phyloP scores from a whole-genome alignment of 805 yeast genomes.

The Hanseniaspora lindneri region DNA sequence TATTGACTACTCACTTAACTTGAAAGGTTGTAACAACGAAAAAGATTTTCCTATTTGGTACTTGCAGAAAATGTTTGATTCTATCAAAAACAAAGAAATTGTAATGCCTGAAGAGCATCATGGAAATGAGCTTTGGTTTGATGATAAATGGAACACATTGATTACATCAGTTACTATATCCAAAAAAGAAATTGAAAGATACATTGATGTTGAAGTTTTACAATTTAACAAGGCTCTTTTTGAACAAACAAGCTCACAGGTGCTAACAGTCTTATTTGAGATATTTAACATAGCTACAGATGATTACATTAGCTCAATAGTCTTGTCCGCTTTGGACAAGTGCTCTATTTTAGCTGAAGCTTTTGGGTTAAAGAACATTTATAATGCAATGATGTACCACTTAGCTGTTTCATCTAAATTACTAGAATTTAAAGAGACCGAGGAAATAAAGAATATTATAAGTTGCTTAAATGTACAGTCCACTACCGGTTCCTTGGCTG shows the following conservation, averaged over 20 bases:
- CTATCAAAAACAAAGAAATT: constrained; percentile 76
- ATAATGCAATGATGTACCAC: constrained; percentile 55
- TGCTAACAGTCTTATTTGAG: constrained; percentile 60
- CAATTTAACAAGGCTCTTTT: constrained; percentile 67
- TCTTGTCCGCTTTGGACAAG: constrained; percentile 80
- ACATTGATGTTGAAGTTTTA: constrained; percentile 27
- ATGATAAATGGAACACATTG: constrained; percentile 68
- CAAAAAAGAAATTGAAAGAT: constrained; percentile 23
- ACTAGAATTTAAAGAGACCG: constrained; percentile 27
- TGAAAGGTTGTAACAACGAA: constrained; percentile 66
- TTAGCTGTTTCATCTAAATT: constrained; percentile 62
- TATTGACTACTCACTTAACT: constrained; percentile 66
- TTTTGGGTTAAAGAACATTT: constrained; percentile 43
- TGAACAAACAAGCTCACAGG: constrained; percentile 45
- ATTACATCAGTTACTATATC: constrained; percentile 34
- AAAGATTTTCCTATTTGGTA: constrained; percentile 80
- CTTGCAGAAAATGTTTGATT: constrained; percentile 62
- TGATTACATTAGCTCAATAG: constrained; percentile 75
- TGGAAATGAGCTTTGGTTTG: constrained; percentile 85
- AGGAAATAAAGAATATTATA: constrained; percentile 12
- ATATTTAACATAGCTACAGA: constrained; percentile 83
- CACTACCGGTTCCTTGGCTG: constrained; percentile 18
- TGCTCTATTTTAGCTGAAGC: constrained; percentile 64
- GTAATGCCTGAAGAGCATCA: constrained; percentile 97
- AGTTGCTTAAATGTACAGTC: constrained; percentile 2